Percentiles rank a stretch among this genome's conserved stretches.
phyloP scores from a whole-genome alignment of 2,329 filamentous ascomycete species.

The Fusarium sp. region DNA sequence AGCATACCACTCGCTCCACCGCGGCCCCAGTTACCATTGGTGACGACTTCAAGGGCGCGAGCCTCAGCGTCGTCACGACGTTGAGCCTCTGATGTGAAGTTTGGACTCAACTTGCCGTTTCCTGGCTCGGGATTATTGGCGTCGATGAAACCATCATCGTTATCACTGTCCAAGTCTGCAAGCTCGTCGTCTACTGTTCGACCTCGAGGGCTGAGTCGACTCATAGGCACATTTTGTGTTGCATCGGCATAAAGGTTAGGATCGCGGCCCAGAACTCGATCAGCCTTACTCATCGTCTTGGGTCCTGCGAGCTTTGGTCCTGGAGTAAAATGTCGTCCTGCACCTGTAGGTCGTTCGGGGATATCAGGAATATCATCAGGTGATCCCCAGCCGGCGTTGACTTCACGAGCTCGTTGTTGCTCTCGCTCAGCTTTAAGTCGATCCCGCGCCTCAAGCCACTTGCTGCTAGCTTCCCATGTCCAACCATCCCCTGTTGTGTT shows the following conservation, averaged over 20 bases:
- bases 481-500: conserved; percentile 94
- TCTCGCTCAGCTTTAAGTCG: conserved; percentile 68
- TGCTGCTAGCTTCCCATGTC: conserved; percentile 87
- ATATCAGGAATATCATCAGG: conserved; percentile 46
- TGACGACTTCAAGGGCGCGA: conserved; percentile 59
- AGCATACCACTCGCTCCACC: conserved; percentile 59
- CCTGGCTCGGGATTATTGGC: conserved; percentile 47
- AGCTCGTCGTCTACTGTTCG: conserved; percentile 58
- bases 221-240: conserved; percentile 58
- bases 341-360: conserved; percentile 40
- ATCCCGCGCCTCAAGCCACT: conserved; percentile 80
- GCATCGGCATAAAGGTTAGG: conserved; percentile 66
- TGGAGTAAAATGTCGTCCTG: conserved; percentile 51
- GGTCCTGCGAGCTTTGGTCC: conserved; percentile 40
- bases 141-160: conserved; percentile 49
- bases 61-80: conserved; percentile 59
- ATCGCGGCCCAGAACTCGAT: conserved; percentile 68
- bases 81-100: conserved; percentile 51
- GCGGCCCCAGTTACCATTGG: conserved; percentile 54
- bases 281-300: conserved; percentile 65
- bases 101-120: conserved; percentile 52
- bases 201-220: conserved; percentile 60
- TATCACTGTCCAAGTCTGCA: conserved; percentile 54
- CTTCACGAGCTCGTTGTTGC: conserved; percentile 71
- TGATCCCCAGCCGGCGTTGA: conserved; percentile 74